Percentiles rank a stretch among this genome's conserved stretches.
These are phyloP conservation scores for Komagataella ulmi DNA, from an alignment of 805 yeast genomes.

Conservation along the genomic window DNA sequence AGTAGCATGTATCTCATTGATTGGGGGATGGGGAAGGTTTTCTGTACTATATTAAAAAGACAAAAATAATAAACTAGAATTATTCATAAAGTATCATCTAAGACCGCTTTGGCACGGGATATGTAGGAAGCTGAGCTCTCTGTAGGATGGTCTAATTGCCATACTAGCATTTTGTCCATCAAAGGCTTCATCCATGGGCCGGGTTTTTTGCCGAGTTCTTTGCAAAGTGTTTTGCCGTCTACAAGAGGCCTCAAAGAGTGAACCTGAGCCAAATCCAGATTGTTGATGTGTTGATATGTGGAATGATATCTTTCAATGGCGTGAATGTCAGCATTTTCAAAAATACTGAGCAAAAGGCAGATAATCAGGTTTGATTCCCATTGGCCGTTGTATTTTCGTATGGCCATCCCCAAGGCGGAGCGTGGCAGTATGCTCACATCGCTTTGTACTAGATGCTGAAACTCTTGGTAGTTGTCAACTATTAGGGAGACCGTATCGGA, in stretches of 20 bases:
- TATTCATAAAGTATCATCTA: neutral
- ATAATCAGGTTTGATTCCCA: slow-evolving; percentile 27
- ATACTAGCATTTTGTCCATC: slow-evolving; percentile 40
- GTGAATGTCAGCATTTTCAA: slow-evolving; percentile 6
- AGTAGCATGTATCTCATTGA: neutral
- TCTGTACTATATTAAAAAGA: neutral
- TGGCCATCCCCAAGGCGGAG: slow-evolving; percentile 45
- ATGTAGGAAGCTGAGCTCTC: slow-evolving; percentile 41
- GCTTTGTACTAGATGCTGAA: slow-evolving; percentile 13
- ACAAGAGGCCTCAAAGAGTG: slow-evolving; percentile 48
- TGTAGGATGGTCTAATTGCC: slow-evolving; percentile 71
- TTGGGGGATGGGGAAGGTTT: neutral
- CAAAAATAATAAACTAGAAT: neutral
- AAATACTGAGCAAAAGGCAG: slow-evolving; percentile 9
- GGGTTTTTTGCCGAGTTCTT: slow-evolving; percentile 41
- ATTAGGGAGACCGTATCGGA: slow-evolving; percentile 36
- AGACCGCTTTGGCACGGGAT: slow-evolving; percentile 17
- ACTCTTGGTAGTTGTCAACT: slow-evolving; percentile 18
- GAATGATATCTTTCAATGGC: slow-evolving; percentile 15
- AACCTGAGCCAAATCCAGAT: slow-evolving; percentile 24
- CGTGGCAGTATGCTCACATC: slow-evolving; percentile 22
- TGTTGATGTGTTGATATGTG: slow-evolving; percentile 19
- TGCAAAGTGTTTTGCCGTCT: slow-evolving; percentile 60
- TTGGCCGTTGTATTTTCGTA: slow-evolving; percentile 39
- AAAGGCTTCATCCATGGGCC: slow-evolving; percentile 78